phyloP scores from a whole-genome alignment of 2,329 filamentous ascomycete species.

The Paracoccidioides brasiliensis region DNA sequence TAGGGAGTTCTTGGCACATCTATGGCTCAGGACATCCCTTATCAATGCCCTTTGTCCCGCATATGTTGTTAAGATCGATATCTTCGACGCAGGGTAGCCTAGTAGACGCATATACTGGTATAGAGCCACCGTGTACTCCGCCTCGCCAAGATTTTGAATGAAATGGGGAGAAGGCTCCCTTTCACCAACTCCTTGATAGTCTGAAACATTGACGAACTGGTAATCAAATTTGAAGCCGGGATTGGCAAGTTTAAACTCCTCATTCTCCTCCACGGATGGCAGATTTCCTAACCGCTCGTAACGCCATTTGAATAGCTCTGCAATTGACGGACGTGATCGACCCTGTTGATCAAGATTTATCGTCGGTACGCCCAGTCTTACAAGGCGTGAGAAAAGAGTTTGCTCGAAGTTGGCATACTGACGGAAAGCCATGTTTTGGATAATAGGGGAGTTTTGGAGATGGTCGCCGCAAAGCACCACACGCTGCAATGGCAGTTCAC shows the following conservation, averaged over 20 bases:
- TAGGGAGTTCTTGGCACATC: constrained; percentile 68
- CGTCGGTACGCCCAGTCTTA: constrained; percentile 82
- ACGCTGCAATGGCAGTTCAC: constrained; percentile 64
- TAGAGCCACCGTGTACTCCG: constrained; percentile 89
- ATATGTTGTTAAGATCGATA: constrained; percentile 86
- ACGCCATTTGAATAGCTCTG: constrained; percentile 84
- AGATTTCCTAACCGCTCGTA: constrained; percentile 72
- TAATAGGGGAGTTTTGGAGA: constrained; percentile 88
- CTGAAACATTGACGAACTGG: constrained; percentile 89
- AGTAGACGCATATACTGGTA: constrained; percentile 96
- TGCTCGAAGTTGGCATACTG: constrained; percentile 95
- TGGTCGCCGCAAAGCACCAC: constrained; percentile 92
- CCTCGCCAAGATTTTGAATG: constrained; percentile 90
- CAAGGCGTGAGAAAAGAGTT: constrained; percentile 80
- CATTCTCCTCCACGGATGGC: constrained; percentile 52
- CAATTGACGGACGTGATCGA: constrained; percentile 73
- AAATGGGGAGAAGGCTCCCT: constrained; percentile 85
- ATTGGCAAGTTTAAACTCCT: constrained; percentile 71
- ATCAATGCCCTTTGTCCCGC: constrained; percentile 84
- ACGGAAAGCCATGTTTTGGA: constrained; percentile 86
- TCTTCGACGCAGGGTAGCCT: constrained; percentile 72
- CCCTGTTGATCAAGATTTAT: constrained; percentile 89
- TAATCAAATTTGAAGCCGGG: constrained; percentile 87
- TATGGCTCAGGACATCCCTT: constrained; percentile 67
- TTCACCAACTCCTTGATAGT: constrained; percentile 86